Base-by-base conservation (phyloP, 345 rosid genomes). In the Raphanus sativus region DNA sequence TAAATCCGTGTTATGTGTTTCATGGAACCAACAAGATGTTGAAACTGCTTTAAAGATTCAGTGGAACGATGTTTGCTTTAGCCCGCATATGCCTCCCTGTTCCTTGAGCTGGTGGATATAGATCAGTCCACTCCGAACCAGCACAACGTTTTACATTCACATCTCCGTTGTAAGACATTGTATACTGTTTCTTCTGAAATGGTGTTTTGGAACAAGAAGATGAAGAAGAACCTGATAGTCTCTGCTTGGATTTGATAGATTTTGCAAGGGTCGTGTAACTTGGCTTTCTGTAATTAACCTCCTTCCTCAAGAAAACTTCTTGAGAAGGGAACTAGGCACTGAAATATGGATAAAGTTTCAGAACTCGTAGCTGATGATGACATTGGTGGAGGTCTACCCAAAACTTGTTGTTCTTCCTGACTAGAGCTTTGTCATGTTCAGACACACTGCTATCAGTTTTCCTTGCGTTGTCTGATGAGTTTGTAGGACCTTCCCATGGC, bases 221-320 rank as follows among this genome's bases (percentile, higher is more conserved):
- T 58, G 80, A 63, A 40, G 79, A 42, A 42, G 12, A 70, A 64
- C 81, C 84, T 71, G 77, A 74, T 30, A 21, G 21, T 21, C 21
- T 21, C 21, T 21, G 21, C 21, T 21, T 21, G 16, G 94, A 94
- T 77, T 88, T 92, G 13, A 78, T 87, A 33, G 91, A 89, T 70
- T 85, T 85, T 0, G 98, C 92, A 24, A 85, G 84, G 67, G 73
- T 88, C 98, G 92, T 89, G 84, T 85, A 95, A 77, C 91, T 81
- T 0, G 96, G 98, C 70, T 91, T 89, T 38, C 76, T 80, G 67
- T 75, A 67, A 10, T 76, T 21, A 65, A 29, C 86, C 81, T 32
- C 86, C 91, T 55, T 83, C 89, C 42, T 59, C 80, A 5, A 76
- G 77, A 32, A 73, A 80, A 70, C 84, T 84, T 70, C 85, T 68